Evolutionary conservation across 352 stramenopile genomes (phyloP).

Genomic region (Globisporangium takayamanum): DNA sequence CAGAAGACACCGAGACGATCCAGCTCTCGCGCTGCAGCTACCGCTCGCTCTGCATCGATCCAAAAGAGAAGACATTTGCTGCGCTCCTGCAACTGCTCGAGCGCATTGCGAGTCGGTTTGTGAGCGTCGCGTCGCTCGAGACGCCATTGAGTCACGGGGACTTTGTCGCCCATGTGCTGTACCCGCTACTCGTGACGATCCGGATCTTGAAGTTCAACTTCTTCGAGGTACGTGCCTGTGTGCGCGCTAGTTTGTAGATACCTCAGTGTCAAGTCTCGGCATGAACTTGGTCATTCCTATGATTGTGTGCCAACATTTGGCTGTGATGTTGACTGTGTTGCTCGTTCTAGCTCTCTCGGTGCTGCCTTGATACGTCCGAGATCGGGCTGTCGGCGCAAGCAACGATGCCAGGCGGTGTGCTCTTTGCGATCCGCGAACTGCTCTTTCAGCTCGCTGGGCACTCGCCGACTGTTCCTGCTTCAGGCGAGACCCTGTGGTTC

Average conservation of each 20-base stretch:
- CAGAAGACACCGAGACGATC: slow-evolving; percentile 66
- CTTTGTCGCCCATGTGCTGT: slow-evolving; percentile 44
- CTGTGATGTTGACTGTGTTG: background rate
- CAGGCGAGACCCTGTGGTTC: slow-evolving; percentile 53
- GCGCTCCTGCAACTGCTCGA: slow-evolving; percentile 50
- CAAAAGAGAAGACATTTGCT: slow-evolving; percentile 63
- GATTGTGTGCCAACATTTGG: background rate
- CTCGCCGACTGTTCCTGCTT: slow-evolving; percentile 16
- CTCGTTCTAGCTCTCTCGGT: slow-evolving; percentile 54
- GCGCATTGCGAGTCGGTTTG: slow-evolving; percentile 27
- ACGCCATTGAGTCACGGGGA: slow-evolving; percentile 9
- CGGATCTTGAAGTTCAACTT: slow-evolving; percentile 84
- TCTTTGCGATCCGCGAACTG: slow-evolving; percentile 53
- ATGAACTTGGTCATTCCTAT: background rate
- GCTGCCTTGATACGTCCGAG: slow-evolving; percentile 51
- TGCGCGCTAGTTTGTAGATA: background rate
- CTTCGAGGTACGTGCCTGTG: slow-evolving; percentile 56
- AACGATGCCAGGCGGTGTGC: slow-evolving; percentile 31
- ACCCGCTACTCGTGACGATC: slow-evolving; percentile 66
- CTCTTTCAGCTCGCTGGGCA: slow-evolving; percentile 70
- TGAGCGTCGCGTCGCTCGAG: slow-evolving; percentile 10
- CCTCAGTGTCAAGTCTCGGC: too few species aligned
- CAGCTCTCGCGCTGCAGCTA: slow-evolving; percentile 76
- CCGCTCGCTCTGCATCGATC: slow-evolving; percentile 74
- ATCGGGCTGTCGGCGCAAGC: slow-evolving; percentile 36